Percentiles rank a stretch among this genome's conserved stretches.
Conservation (phyloP, 108 stramenopile genomes). For the Schizochytrium sp. region DNA sequence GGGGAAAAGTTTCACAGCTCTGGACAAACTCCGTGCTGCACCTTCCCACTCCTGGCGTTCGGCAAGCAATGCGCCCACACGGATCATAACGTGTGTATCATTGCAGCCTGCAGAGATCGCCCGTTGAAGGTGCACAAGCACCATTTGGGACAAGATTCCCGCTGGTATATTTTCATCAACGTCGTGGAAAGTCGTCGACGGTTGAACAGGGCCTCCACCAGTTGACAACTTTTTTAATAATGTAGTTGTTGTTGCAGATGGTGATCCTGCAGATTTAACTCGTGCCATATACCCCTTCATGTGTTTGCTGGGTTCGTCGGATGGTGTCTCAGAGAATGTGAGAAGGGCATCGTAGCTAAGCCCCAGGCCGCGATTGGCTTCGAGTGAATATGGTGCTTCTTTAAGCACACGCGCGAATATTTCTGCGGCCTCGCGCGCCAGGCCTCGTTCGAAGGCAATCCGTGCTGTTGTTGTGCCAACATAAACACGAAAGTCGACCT, state of each 20-base stretch:
- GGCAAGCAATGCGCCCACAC: conserved; percentile 14
- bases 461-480: neutral
- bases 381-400: neutral
- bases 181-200: neutral
- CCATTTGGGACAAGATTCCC: neutral
- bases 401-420: neutral
- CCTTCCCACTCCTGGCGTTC: conserved; percentile 47
- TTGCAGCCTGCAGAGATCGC: conserved; percentile 17
- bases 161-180: neutral
- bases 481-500: neutral
- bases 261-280: too few species aligned
- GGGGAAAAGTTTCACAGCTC: neutral
- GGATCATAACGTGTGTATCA: neutral
- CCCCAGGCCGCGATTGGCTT: conserved; percentile 26
- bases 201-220: too few species aligned
- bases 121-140: neutral
- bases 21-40: neutral
- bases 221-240: too few species aligned
- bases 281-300: too few species aligned
- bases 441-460: neutral
- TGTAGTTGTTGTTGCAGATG: too few species aligned
- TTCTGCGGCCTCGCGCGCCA: conserved; percentile 10
- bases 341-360: neutral
- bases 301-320: neutral
- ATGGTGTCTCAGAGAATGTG: neutral